Percentiles rank a stretch among this genome's conserved stretches.
Conservation (phyloP, 2,329 filamentous ascomycete species). For the Aspergillus brasiliensis region DNA sequence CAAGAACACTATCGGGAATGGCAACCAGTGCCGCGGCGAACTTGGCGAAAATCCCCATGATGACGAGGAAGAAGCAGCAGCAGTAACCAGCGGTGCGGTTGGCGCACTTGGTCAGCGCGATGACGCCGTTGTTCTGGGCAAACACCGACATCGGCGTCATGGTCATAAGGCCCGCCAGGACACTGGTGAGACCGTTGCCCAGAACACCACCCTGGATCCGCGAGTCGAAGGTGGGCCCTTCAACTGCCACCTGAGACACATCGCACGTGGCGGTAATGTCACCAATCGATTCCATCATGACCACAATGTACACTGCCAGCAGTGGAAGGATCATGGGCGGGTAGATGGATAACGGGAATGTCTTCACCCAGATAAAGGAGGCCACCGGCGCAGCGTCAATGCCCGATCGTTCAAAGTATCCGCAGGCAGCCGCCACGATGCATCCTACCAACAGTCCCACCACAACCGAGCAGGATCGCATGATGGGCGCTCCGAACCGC, state of each 20-base stretch:
- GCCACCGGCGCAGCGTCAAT: slow-evolving; percentile 64
- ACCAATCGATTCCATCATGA: slow-evolving; percentile 69
- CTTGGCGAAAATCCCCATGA: slow-evolving; percentile 72
- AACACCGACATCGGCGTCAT: slow-evolving; percentile 70
- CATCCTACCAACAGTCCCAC: slow-evolving; percentile 67
- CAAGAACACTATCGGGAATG: slow-evolving; percentile 57
- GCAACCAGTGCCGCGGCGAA: slow-evolving; percentile 69
- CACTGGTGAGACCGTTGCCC: slow-evolving; percentile 66
- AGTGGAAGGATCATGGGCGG: slow-evolving; percentile 67
- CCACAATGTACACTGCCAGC: slow-evolving; percentile 60
- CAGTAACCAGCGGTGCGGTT: slow-evolving; percentile 69
- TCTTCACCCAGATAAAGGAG: slow-evolving; percentile 72
- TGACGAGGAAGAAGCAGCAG: slow-evolving; percentile 64
- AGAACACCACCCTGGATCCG: slow-evolving; percentile 70
- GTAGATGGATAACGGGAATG: slow-evolving; percentile 67
- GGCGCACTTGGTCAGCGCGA: slow-evolving; percentile 67
- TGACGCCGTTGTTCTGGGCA: slow-evolving; percentile 71
- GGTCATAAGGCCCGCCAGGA: slow-evolving; percentile 65
- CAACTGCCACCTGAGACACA: slow-evolving; percentile 64
- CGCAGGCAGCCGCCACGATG: slow-evolving; percentile 66
- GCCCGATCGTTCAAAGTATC: slow-evolving; percentile 63
- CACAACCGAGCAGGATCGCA: slow-evolving; percentile 69
- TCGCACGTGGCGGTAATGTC: slow-evolving; percentile 71
- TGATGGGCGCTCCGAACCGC: slow-evolving; percentile 69
- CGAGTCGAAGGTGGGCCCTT: slow-evolving; percentile 66